Conservation (phyloP, 176 grass and related monocot genomes). For the Musa acuminata region DNA sequence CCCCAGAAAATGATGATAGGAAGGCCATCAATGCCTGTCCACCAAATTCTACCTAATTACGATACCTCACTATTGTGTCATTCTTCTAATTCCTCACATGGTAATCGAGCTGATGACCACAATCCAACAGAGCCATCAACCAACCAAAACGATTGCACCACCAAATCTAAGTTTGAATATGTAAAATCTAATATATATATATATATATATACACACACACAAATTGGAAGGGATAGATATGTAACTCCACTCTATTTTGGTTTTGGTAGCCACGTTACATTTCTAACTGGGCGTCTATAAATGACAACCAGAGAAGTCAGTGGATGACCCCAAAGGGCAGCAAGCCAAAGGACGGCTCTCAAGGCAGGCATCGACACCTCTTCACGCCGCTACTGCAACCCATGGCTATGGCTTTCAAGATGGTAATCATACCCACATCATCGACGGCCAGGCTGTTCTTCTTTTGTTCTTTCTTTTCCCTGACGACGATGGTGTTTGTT, state of each 20-base stretch:
- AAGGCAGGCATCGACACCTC: not conserved
- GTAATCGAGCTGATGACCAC: too few relatives aligned
- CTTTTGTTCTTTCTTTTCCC: not conserved
- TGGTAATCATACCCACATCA: constrained; percentile 31
- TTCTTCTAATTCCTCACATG: too few relatives aligned
- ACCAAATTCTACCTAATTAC: too few relatives aligned
- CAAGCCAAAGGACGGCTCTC: not conserved
- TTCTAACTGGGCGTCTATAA: not conserved
- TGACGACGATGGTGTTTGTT: not conserved
- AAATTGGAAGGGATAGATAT: not conserved
- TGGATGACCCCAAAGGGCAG: not conserved
- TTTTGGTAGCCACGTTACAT: not conserved
- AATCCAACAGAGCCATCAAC: too few relatives aligned
- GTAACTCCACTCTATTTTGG: not conserved
- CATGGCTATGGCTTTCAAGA: constrained; percentile 98
- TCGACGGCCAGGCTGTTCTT: not conserved
- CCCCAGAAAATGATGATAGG: too few relatives aligned
- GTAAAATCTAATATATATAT: too few relatives aligned
- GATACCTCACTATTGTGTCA: too few relatives aligned
- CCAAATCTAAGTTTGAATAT: too few relatives aligned
- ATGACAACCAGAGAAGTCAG: not conserved
- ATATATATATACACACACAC: too few relatives aligned
- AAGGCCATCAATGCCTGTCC: too few relatives aligned
- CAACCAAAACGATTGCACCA: too few relatives aligned
- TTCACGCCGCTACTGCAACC: constrained; percentile 17